Evolutionary conservation across 23 red algal species (phyloP), one percentile per base, ranked within the genome.

Genomic region (Gracilaria caudata): DNA sequence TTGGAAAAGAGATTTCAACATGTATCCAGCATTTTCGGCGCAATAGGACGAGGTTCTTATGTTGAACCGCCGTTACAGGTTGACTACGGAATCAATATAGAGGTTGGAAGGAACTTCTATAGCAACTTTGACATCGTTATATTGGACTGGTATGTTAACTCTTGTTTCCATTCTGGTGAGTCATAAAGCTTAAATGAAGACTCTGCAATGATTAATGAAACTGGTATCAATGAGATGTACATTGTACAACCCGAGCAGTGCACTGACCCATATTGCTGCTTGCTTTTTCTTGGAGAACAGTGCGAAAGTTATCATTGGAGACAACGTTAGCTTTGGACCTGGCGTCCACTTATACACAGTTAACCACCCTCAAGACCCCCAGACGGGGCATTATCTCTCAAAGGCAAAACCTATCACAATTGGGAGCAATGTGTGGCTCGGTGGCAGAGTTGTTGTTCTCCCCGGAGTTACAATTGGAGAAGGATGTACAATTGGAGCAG

Each of bases 291-390:
- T 3, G 20, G 38, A 13, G 34, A 24, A 24, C 40, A 75, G 70
- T 36, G 37, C 70, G 1, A 75, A 88, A 58, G 66, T 94, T 23
- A 87, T 19, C 13, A 81, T 94, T 36, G 92, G 92, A 61, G 37
- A 68, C 17, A 78, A 87, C 34, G 65, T 75, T 24, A 16, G 88
- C 21, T 9, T 94, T 19, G 92, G 83, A 24, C 92, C 92, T 4
- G 83, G 74, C 5, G 92, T 82, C 5, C 92, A 94, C 32, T 36
- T 94, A 4, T 94, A 94, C 75, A 73, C 92, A 5, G 83, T 75
- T 30, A 81, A 10, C 8, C 92, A 94, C 39, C 92, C 92, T 0
- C 64, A 81, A 5, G 92, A 94, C 41, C 24, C 41, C 12, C 39
- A 70, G 30, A 77, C 76, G 29, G 30, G 87, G n/a, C 57, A 73